phyloP scores from a whole-genome alignment of 2,329 filamentous ascomycete genomes.

The Fusarium sp. region DNA sequence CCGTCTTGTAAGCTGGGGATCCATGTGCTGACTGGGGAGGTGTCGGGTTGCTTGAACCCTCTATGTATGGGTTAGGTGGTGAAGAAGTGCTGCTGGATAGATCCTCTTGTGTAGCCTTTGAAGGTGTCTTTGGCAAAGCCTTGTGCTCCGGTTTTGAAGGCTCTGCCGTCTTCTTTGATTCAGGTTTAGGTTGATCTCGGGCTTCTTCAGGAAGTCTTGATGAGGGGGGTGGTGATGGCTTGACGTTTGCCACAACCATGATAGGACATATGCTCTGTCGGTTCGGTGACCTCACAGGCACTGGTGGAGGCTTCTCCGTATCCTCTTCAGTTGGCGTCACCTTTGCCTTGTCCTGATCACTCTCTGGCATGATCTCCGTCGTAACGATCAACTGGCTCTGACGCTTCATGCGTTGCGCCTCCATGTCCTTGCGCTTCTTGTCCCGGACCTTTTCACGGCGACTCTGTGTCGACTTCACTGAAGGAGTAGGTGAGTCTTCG shows the following conservation, averaged over 20 bases:
- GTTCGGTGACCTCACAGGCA: constrained; percentile 29
- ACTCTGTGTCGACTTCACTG: constrained; percentile 43
- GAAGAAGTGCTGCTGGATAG: constrained; percentile 15
- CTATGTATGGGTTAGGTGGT: constrained; percentile 22
- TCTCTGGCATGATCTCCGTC: not conserved
- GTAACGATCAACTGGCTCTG: constrained; percentile 23
- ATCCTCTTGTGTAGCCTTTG: not conserved
- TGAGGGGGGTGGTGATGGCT: constrained; percentile 44
- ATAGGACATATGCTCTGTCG: constrained; percentile 50
- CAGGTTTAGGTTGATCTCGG: not conserved
- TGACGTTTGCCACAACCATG: constrained; percentile 55
- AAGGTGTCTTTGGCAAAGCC: not conserved
- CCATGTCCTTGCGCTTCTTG: constrained; percentile 55
- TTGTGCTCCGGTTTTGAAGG: constrained; percentile 15
- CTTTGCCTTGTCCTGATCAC: constrained; percentile 5
- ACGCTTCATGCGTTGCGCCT: constrained; percentile 45
- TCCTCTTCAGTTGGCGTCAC: not conserved
- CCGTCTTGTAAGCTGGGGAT: constrained; percentile 42
- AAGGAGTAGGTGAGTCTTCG: constrained; percentile 25
- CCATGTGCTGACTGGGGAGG: constrained; percentile 48
- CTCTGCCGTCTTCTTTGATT: not conserved
- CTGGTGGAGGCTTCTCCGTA: constrained; percentile 20
- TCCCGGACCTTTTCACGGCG: constrained; percentile 55
- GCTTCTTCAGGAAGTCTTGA: not conserved
- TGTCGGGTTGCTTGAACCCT: constrained; percentile 42